phyloP scores from a whole-genome alignment of 2,329 filamentous ascomycete species.

The Colletotrichum liriopes region DNA sequence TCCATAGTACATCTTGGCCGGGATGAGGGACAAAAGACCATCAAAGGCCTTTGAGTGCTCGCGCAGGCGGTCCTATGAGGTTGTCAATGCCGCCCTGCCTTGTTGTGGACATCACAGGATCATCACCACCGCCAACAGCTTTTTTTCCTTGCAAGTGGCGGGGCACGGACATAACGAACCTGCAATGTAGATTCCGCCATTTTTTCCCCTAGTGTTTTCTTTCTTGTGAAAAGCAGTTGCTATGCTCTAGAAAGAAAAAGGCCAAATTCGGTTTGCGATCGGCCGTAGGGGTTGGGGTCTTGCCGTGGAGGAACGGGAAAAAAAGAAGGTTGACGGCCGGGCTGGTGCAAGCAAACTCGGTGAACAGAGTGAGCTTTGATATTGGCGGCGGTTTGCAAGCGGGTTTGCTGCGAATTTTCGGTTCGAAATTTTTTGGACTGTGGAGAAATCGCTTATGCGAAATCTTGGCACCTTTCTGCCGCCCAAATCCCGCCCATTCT shows the following conservation, averaged over 20 bases:
- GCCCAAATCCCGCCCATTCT: not conserved
- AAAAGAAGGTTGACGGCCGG: constrained; percentile 13
- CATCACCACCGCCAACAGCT: constrained; percentile 28
- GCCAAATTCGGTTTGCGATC: not conserved
- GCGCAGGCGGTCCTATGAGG: constrained; percentile 44
- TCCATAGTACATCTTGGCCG: constrained; percentile 91
- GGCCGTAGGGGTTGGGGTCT: constrained; percentile 10
- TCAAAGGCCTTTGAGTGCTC: constrained; percentile 82
- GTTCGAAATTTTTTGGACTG: constrained; percentile 45
- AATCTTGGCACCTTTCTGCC: constrained; percentile 44
- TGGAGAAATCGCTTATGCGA: constrained; percentile 45
- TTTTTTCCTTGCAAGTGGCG: constrained; percentile 34
- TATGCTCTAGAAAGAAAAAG: not conserved
- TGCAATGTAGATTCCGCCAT: constrained; percentile 65
- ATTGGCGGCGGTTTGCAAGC: constrained; percentile 33
- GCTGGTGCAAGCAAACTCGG: constrained; percentile 29
- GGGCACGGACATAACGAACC: constrained; percentile 56
- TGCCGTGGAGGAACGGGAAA: not conserved
- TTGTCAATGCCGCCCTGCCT: constrained; percentile 28
- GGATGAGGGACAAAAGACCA: constrained; percentile 88
- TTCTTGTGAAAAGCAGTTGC: not conserved
- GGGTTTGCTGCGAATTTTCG: constrained; percentile 43
- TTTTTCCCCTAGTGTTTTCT: constrained; percentile 9
- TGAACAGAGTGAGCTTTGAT: constrained; percentile 36
- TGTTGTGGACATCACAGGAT: constrained; percentile 17